These are phyloP conservation scores for Aspergillus sp. DNA, from an alignment of 2,329 filamentous ascomycete genomes.

Conservation along the genomic window DNA sequence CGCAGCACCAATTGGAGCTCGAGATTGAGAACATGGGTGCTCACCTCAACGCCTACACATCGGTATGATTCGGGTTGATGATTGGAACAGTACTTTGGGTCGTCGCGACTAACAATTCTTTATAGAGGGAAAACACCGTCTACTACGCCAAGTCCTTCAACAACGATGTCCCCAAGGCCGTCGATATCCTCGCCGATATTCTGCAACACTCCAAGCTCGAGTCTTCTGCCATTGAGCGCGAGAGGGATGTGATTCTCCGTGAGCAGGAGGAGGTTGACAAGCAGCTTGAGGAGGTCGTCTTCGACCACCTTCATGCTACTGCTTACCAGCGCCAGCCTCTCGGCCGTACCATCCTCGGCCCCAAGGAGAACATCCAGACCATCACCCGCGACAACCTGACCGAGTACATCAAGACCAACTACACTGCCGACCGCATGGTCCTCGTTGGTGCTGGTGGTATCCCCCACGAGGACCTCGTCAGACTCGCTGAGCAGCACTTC, in stretches of 20 bases:
- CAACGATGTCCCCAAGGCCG: slow-evolving; percentile 90
- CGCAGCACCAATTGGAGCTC: slow-evolving; percentile 95
- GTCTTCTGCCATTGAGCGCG: slow-evolving; percentile 85
- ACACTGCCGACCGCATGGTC: slow-evolving; percentile 99
- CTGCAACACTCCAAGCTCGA: slow-evolving; percentile 99
- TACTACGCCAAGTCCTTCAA: slow-evolving; percentile 99
- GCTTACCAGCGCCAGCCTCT: slow-evolving; percentile 96
- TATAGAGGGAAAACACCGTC: slow-evolving; percentile 94
- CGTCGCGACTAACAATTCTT: slow-evolving; percentile 25
- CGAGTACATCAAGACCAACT: slow-evolving; percentile 99
- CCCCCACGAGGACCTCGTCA: slow-evolving; percentile 89
- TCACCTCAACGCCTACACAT: slow-evolving; percentile 99
- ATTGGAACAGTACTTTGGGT: slow-evolving; percentile 11
- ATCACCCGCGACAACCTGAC: slow-evolving; percentile 88
- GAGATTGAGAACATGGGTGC: slow-evolving; percentile 99
- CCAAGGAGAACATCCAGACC: slow-evolving; percentile 96
- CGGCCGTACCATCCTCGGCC: slow-evolving; percentile 95
- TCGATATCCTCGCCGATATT: slow-evolving; percentile 98
- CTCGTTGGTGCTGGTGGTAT: slow-evolving; percentile 93
- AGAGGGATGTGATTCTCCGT: slow-evolving; percentile 96
- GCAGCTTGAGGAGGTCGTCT: slow-evolving; percentile 98
- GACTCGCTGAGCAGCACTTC: slow-evolving; percentile 97
- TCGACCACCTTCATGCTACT: slow-evolving; percentile 97
- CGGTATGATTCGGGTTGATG: slow-evolving; percentile 61
- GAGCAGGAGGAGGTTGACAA: slow-evolving; percentile 99